Evolutionary conservation across 345 rosid species (phyloP).

Genomic region (Cochlearia excelsa): DNA sequence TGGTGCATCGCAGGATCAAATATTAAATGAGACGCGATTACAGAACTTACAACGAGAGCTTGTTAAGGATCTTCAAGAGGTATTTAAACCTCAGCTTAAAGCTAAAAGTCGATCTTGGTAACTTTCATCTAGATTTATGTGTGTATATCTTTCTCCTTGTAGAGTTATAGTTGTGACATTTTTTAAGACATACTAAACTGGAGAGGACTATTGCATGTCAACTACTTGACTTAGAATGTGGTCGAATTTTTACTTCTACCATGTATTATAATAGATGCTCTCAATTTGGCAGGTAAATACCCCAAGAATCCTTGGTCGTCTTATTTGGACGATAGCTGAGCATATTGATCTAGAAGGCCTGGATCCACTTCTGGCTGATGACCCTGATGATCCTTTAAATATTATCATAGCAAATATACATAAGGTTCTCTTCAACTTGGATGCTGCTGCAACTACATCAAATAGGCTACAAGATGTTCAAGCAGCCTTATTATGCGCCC

Average conservation of each 20-base stretch:
- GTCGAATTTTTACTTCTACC: slow-evolving; percentile 3
- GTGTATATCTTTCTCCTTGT: neutral
- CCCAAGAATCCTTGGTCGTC: slow-evolving; percentile 69
- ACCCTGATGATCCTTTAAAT: slow-evolving; percentile 91
- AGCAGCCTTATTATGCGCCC: slow-evolving; percentile 84
- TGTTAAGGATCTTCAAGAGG: slow-evolving; percentile 87
- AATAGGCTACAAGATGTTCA: slow-evolving; percentile 95
- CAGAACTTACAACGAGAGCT: slow-evolving; percentile 88
- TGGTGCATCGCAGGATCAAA: slow-evolving; percentile 98
- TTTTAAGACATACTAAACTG: neutral
- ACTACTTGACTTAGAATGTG: neutral
- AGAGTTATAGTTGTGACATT: neutral
- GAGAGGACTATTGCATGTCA: slow-evolving; percentile 12
- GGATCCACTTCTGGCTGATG: slow-evolving; percentile 99
- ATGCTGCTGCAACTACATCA: slow-evolving; percentile 68
- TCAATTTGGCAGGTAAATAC: slow-evolving; percentile 63
- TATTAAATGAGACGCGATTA: slow-evolving; percentile 87
- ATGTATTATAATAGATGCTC: slow-evolving; percentile 7
- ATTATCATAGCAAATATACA: slow-evolving; percentile 74
- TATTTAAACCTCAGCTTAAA: slow-evolving; percentile 32
- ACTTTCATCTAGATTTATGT: slow-evolving; percentile 5
- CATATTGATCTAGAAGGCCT: slow-evolving; percentile 93
- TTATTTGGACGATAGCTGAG: slow-evolving; percentile 89
- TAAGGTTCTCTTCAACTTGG: slow-evolving; percentile 80
- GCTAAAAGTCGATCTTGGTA: slow-evolving; percentile 3